Base-by-base conservation (phyloP, 805 yeast species). In the Ogataea methylovora region DNA sequence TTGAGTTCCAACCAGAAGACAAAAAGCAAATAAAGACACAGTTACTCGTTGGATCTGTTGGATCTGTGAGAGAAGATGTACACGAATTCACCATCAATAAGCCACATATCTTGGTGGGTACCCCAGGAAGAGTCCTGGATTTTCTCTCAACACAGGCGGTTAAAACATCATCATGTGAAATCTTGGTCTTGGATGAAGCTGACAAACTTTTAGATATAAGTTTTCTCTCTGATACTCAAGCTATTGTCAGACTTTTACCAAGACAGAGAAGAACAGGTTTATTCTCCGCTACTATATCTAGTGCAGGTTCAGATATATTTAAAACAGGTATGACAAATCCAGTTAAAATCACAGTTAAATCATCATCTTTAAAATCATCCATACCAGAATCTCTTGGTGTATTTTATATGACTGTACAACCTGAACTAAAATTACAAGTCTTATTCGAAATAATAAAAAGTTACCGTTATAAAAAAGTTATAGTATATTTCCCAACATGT, bases 281-380 rank as follows among this genome's bases (percentile, higher is more conserved):
- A 14, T 90, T 90, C 52, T 86, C 96, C 1, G 98, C 98, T 2
- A 92, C 98, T 0, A 76, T 92, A 33, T 73, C 84, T 6, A 78
- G 84, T 36, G 92, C 95, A 0, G 86, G 92, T 9, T 67, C 72
- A 24, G 74, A 76, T 33, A 74, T 92, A 18, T 85, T 86, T 53
- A 76, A 82, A 38, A 80, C 94, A 1, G 97, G 97, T 13, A 75
- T 92, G 74, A 71, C 94, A 35, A 90, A 92, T 53, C 98, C 98
- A 0, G 94, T 90, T 10, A 83, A 79, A 49, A 71, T 92, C 21
- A 73, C 80, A 2, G 98, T 90, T 15, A 81, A 75, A 42, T 69
- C 82, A 2, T 43, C 51, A 26, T 44, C 57, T 1, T 45, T 52
- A 2, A 61, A 60, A 37, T 54, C 51, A 11, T 63, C 69, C 3